These are phyloP conservation scores for Pseudogymnoascus sp. DNA, from an alignment of 2,329 filamentous ascomycete genomes.

Conservation along the genomic window DNA sequence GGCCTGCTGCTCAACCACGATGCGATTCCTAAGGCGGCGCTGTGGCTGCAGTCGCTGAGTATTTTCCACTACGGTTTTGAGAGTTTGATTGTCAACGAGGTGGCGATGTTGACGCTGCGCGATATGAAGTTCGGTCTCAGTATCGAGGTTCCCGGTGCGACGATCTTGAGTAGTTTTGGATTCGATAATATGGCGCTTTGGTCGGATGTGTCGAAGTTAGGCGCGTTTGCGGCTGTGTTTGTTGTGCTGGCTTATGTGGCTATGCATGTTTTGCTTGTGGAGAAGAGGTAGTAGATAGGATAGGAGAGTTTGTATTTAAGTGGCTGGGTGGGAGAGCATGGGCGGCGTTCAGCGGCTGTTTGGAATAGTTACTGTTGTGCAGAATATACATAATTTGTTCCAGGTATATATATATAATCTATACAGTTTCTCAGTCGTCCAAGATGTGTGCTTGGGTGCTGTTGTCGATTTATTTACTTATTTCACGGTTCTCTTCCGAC, in stretches of 20 bases:
- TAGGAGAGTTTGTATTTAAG: conserved; percentile 12
- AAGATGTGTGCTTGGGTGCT: neutral
- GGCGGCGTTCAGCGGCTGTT: conserved; percentile 4
- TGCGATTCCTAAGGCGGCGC: conserved; percentile 74
- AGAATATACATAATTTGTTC: conserved; percentile 3
- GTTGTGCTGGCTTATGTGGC: conserved; percentile 82
- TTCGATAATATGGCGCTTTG: conserved; percentile 85
- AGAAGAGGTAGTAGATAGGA: conserved; percentile 58
- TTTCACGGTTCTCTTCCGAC: neutral
- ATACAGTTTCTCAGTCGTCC: neutral
- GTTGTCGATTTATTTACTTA: neutral
- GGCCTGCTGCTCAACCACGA: conserved; percentile 92
- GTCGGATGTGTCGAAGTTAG: conserved; percentile 75
- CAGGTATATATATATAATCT: neutral
- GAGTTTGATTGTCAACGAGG: conserved; percentile 94
- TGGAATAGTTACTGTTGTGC: neutral
- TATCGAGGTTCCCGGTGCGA: conserved; percentile 90
- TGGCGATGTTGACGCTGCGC: conserved; percentile 78
- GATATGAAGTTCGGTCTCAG: conserved; percentile 95
- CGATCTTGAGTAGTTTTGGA: conserved; percentile 89
- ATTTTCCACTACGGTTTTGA: conserved; percentile 99
- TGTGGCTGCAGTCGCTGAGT: conserved; percentile 88
- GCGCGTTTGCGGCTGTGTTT: conserved; percentile 74
- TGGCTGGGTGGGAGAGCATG: neutral
- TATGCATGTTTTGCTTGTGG: conserved; percentile 89